phyloP scores from a whole-genome alignment of 345 rosid species.

The Hibiscus mutabilis region DNA sequence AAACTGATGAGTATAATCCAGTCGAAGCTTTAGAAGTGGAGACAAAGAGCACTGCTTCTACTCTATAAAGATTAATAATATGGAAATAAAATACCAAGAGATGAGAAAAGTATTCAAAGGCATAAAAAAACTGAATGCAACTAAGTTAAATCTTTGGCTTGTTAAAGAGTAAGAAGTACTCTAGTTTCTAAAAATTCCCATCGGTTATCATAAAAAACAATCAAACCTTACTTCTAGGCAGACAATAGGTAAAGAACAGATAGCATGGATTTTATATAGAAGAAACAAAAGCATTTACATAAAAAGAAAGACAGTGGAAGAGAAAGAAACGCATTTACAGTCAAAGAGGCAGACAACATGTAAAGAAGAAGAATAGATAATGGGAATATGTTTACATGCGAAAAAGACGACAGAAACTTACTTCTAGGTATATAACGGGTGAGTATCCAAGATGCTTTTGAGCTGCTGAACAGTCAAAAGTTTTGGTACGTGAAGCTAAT shows the following conservation, averaged over 20 bases:
- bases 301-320: not conserved
- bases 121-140: not conserved
- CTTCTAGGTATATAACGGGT: constrained; percentile 29
- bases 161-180: not conserved
- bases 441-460: constrained; percentile 61
- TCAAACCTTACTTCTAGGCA: not conserved
- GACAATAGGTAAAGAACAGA: not conserved
- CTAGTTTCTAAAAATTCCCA: not conserved
- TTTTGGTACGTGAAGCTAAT: constrained; percentile 61
- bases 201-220: not conserved
- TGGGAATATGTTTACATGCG: not conserved
- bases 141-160: not conserved
- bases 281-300: not conserved
- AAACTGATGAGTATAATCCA: not conserved
- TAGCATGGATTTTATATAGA: not conserved
- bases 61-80: not conserved
- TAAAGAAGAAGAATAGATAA: not conserved
- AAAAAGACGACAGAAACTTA: not conserved
- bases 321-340: not conserved
- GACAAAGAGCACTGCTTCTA: not conserved
- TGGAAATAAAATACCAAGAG: not conserved
- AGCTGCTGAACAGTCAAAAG: constrained; percentile 78
- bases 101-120: not conserved
- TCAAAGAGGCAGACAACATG: not conserved
- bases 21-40: not conserved